Conservation (phyloP, 495 filamentous ascomycete genomes). For the Penicillium atrosanguineum region DNA sequence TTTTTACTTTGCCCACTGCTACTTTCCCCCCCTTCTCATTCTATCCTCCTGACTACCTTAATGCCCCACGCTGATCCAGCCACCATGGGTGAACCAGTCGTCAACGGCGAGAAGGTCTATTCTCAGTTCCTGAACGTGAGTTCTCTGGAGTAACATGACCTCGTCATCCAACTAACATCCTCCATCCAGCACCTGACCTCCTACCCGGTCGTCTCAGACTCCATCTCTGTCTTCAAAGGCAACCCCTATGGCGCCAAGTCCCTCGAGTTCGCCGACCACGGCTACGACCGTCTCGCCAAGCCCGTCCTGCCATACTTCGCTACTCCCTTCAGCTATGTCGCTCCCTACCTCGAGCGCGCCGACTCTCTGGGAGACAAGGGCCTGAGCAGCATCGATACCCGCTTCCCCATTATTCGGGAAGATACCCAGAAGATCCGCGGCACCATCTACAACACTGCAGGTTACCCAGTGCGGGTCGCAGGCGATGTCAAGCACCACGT, state of each 20-base stretch:
- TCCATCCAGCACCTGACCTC: conserved; percentile 68
- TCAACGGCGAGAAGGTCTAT: conserved; percentile 67
- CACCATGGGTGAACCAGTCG: conserved; percentile 44
- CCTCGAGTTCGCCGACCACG: conserved; percentile 64
- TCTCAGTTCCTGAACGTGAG: conserved; percentile 66
- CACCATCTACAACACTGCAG: conserved; percentile 60
- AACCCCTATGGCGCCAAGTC: conserved; percentile 80
- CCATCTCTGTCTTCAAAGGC: conserved; percentile 70
- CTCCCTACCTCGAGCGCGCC: conserved; percentile 78
- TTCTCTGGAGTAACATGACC: not conserved
- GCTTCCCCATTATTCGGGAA: conserved; percentile 86
- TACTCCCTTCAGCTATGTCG: conserved; percentile 71
- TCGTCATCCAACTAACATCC: conserved; percentile 18
- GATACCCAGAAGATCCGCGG: conserved; percentile 73
- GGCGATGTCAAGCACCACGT: conserved; percentile 75
- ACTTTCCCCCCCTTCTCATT: not conserved
- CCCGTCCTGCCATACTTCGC: conserved; percentile 76
- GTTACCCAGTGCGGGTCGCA: conserved; percentile 63
- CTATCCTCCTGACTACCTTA: conserved; percentile 1
- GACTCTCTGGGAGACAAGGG: conserved; percentile 76
- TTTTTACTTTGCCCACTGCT: conserved; percentile 1
- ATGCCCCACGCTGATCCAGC: conserved; percentile 48
- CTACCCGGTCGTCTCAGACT: conserved; percentile 82
- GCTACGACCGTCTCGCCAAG: conserved; percentile 64
- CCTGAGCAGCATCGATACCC: conserved; percentile 69